A percentile compares a stretch with the other conserved stretches of the same genome.
Conservation (phyloP, 2,329 filamentous ascomycete species). For the Cytospora piceicola region DNA sequence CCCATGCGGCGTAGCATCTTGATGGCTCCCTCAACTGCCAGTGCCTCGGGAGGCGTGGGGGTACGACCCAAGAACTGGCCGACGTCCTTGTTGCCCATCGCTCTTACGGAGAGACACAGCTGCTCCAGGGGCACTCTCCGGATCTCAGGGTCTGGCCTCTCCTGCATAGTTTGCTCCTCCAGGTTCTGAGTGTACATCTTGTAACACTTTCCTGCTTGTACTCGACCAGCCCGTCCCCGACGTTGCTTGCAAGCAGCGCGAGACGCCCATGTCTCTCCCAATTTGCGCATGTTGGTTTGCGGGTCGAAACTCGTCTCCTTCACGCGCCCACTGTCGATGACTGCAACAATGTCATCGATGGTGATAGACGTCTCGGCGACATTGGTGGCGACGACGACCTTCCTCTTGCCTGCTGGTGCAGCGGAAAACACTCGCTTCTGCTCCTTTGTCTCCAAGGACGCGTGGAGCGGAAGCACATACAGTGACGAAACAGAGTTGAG, state of each 20-base stretch:
- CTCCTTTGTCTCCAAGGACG: slow-evolving; percentile 84
- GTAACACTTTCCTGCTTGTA: slow-evolving; percentile 89
- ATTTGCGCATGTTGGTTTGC: slow-evolving; percentile 88
- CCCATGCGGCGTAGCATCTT: slow-evolving; percentile 81
- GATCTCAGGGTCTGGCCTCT: slow-evolving; percentile 91
- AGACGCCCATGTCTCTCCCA: slow-evolving; percentile 95
- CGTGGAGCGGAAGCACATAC: slow-evolving; percentile 86
- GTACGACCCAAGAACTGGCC: slow-evolving; percentile 80
- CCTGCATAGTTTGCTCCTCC: slow-evolving; percentile 79
- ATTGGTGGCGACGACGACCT: slow-evolving; percentile 93
- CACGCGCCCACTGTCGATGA: slow-evolving; percentile 92
- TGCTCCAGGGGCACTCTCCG: slow-evolving; percentile 91
- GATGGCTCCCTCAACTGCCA: slow-evolving; percentile 85
- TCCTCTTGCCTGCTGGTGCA: slow-evolving; percentile 78
- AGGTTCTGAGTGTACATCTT: slow-evolving; percentile 90
- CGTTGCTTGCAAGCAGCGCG: slow-evolving; percentile 93
- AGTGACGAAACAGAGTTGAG: slow-evolving; percentile 66
- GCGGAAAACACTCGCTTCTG: slow-evolving; percentile 84
- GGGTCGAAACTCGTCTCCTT: slow-evolving; percentile 97
- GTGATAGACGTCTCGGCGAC: slow-evolving; percentile 98
- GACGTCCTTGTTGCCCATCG: slow-evolving; percentile 89
- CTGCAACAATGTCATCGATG: slow-evolving; percentile 94
- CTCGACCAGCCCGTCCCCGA: slow-evolving; percentile 89
- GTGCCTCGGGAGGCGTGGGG: slow-evolving; percentile 82
- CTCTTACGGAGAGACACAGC: slow-evolving; percentile 89